A percentile compares a stretch with the other conserved stretches of the same genome.
These are phyloP conservation scores for Diutina catenulata DNA, from an alignment of 1,139 yeast genomes.

Conservation along the genomic window DNA sequence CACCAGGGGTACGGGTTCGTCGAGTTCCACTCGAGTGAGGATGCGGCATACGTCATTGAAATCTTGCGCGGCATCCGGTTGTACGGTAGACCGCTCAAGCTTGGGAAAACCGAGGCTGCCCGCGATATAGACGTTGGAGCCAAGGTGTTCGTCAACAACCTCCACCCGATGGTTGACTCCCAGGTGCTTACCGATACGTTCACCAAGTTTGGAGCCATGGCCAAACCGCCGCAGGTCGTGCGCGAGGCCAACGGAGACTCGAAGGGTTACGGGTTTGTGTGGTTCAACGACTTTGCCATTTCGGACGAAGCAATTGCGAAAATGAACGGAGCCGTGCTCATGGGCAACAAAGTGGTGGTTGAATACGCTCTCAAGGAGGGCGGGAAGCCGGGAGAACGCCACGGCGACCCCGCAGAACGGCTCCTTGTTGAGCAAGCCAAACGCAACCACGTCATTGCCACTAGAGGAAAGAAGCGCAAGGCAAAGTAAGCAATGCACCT, in stretches of 20 bases:
- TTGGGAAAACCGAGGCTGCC: conserved; percentile 36
- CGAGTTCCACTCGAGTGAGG: conserved; percentile 49
- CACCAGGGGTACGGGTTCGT: conserved; percentile 89
- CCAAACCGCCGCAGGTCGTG: conserved; percentile 39
- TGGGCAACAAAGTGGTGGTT: conserved; percentile 52
- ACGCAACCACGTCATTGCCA: conserved; percentile 12
- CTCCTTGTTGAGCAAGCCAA: conserved; percentile 58
- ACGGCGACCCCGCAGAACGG: conserved; percentile 78
- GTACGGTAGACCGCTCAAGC: conserved; percentile 51
- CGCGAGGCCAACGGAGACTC: conserved; percentile 43
- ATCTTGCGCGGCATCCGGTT: conserved; percentile 53
- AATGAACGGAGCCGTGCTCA: conserved; percentile 57
- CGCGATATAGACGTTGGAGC: conserved; percentile 45
- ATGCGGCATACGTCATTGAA: conserved; percentile 60
- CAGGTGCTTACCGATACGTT: conserved; percentile 49
- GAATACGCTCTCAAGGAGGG: conserved; percentile 64
- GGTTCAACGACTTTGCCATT: conserved; percentile 49
- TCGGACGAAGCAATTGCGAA: conserved; percentile 65
- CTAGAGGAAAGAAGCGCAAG: background rate
- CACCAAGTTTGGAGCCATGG: conserved; percentile 55
- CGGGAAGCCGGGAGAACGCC: conserved; percentile 33
- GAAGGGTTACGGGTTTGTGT: conserved; percentile 51
- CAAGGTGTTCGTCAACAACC: conserved; percentile 58
- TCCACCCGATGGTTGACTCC: conserved; percentile 62
- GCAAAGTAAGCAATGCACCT: background rate